Base-by-base conservation (phyloP, 108 stramenopile genomes). In the Conticribra guillardii region DNA sequence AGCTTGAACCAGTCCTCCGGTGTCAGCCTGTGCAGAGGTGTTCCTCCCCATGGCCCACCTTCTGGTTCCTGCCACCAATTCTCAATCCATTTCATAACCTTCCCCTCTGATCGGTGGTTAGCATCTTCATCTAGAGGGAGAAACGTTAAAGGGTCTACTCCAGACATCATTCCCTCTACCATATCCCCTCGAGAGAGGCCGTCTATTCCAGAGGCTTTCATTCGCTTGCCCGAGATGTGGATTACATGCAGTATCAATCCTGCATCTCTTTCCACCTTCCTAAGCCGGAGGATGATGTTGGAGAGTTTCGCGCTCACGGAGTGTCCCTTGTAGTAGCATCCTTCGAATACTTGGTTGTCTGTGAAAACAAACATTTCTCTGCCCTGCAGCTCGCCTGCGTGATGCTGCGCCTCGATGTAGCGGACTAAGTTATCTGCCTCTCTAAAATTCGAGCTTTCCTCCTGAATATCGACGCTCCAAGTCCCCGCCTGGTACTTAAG, bases 321-420 rank as follows among this genome's bases (percentile, higher is more conserved):
- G 18, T 62, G 69, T 11, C 87, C 87, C 34, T 70, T 75, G 48
- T 74, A 78, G 54, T 67, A 81, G 22, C 71, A 64, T 3, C 53
- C 53, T 48, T 85, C 81, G 33, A 73, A 63, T 0, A 37, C 54
- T 1, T 28, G 33, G 56, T 86, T 86, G 79, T 83, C 85, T 0
- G 82, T 86, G 26, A 78, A 60, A 8, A 77, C n/a, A 23, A 67
- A 81, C 16, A 86, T 4, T 49, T 83, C 82, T 27, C 9, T 16
- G 4, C 61, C 85, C 0, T 32, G 14, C 26, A 73, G 19, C 0
- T 30, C 31, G 0, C 60, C 45, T 8, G 32, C 46, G 9, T 29
- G 28, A 33, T 8, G 54, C 26, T 54, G 23, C 18, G 28, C 31
- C 53, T 74, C 68, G 1, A 85, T 2, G 18, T 37, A 28, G 22